Base-by-base conservation (phyloP, 2,329 filamentous ascomycete genomes). In the Xylaria sp. region DNA sequence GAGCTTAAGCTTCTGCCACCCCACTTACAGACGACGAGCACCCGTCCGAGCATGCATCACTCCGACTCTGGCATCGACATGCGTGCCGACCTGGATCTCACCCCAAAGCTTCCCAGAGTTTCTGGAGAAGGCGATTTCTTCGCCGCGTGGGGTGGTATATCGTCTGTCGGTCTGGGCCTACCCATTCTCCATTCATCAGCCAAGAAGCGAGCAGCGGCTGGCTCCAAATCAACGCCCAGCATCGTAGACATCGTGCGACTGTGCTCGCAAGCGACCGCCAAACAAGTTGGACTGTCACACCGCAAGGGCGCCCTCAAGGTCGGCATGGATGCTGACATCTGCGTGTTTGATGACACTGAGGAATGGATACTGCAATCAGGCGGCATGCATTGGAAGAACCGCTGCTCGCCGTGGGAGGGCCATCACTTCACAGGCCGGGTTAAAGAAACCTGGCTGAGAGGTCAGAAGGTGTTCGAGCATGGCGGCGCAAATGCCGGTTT, bases 371-470 rank as follows among this genome's bases (percentile, higher is more conserved):
- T 97, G 59, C 81, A 87, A 65, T 84, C 86, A 20, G 89, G 87
- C 68, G 93, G 93, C 56, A 97, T 99, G 94, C 86, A 96, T 72
- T 99, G 97, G 87, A 90, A 93, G 79, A 97, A 97, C 80, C 93
- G 93, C 76, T 94, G 93, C 83, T 94, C 90, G 63, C 94, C 94
- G 0, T 97, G 96, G 85, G 91, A 97, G 78, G 92, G 92, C 22
- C 91, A 90, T 79, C 85, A 83, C 36, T 90, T 97, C 74, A 86
- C 85, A 53, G 94, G 94, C 0, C 87, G 93, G 66, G 94, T 97
- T 11, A 84, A 82, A 65, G 92, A 96, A 84, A 97, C 94, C 7
- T 97, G 93, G 92, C 76, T 97, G 68, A 85, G 94, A 6, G 94
- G 94, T 0, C 82, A 82, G 70, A 89, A 86, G 77, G 85, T 97